These are phyloP conservation scores for Gomphus sp. DNA, from an alignment of 1,284 basidiomycete species.

Conservation along the genomic window DNA sequence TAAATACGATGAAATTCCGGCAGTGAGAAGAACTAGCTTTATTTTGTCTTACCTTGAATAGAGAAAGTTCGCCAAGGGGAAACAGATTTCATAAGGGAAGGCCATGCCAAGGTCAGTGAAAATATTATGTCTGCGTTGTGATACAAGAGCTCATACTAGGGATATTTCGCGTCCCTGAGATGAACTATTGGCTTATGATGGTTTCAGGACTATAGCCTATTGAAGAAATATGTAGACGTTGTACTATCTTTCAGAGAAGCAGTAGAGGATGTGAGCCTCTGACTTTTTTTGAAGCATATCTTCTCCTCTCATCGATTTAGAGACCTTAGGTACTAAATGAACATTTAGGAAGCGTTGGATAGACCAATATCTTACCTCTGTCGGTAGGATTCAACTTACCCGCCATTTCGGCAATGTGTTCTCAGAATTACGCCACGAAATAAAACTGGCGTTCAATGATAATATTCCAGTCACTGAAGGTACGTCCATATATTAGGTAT, in stretches of 20 bases:
- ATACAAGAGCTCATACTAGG: background rate
- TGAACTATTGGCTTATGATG: conserved; percentile 31
- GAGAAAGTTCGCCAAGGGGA: background rate
- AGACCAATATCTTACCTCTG: conserved; percentile 14
- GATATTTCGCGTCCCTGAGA: conserved; percentile 32
- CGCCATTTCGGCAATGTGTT: too few species aligned
- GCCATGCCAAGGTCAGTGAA: conserved; percentile 1
- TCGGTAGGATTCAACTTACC: too few species aligned
- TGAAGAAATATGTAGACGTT: conserved; percentile 34
- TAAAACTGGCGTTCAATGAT: too few species aligned
- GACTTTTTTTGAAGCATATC: background rate
- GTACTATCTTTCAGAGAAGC: conserved; percentile 28
- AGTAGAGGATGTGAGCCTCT: conserved; percentile 22
- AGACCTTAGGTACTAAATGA: too few species aligned
- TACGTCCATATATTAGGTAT: background rate
- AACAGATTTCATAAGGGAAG: background rate
- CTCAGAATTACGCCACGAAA: too few species aligned
- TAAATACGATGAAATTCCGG: background rate
- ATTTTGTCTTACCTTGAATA: conserved; percentile 3
- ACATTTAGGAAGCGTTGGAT: too few species aligned
- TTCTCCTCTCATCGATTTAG: background rate
- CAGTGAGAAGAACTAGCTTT: conserved; percentile 1
- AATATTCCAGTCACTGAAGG: conserved; percentile 14
- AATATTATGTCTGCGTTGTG: background rate
- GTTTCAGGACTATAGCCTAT: conserved; percentile 24